Evolutionary conservation across 192 early-diverging fungal genomes (phyloP).

Genomic region (Backusella sp.): DNA sequence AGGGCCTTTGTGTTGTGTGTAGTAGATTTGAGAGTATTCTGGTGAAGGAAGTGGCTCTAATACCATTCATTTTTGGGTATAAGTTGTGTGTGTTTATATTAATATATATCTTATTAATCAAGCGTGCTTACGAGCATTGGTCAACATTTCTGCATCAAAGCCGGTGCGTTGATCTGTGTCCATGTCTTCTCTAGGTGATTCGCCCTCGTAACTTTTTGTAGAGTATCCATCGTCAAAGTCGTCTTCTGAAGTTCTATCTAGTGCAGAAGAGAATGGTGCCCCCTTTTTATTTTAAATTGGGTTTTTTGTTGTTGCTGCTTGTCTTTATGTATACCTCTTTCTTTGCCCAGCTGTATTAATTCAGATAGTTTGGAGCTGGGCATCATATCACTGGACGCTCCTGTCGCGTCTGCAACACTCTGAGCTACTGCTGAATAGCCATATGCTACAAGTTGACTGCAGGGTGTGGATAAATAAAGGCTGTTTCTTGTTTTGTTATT

Average conservation of each 20-base stretch:
- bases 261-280: not conserved
- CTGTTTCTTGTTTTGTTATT: not conserved
- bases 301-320: not conserved
- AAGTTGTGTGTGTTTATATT: not conserved
- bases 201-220: slow-evolving; percentile 19
- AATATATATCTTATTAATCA: not conserved
- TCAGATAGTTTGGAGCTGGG: slow-evolving; percentile 62
- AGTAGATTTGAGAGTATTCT: slow-evolving; percentile 34
- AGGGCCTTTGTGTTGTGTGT: slow-evolving; percentile 37
- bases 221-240: slow-evolving; percentile 25
- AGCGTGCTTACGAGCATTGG: not conserved
- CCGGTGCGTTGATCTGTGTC: slow-evolving; percentile 3
- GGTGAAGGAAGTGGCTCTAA: slow-evolving; percentile 25
- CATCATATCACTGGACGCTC: slow-evolving; percentile 56
- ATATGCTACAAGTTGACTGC: slow-evolving; percentile 52
- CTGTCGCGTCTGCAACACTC: slow-evolving; percentile 64
- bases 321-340: slow-evolving; percentile 40
- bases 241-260: slow-evolving; percentile 17
- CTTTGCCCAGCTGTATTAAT: slow-evolving; percentile 60
- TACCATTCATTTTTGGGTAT: not conserved
- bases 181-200: slow-evolving; percentile 18
- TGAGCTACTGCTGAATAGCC: slow-evolving; percentile 55
- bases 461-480: not conserved
- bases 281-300: not conserved
- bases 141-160: slow-evolving; percentile 10